A percentile compares a stretch with the other conserved stretches of the same genome.
phyloP scores from a whole-genome alignment of 2,329 filamentous ascomycete genomes.

The Sphaerulina musiva region DNA sequence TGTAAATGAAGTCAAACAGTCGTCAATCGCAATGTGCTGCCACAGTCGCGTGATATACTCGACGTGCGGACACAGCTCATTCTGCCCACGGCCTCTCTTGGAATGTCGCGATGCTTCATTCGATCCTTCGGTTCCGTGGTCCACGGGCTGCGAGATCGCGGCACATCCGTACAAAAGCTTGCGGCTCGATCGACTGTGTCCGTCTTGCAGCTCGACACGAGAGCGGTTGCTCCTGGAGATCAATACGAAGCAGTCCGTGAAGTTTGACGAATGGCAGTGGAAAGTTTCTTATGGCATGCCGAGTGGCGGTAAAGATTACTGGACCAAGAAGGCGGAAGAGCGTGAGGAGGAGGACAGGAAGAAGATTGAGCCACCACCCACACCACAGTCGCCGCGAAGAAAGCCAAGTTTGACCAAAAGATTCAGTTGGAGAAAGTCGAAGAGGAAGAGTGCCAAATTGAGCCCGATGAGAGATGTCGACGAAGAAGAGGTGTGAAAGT shows the following conservation, averaged over 20 bases:
- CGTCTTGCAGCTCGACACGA: constrained; percentile 28
- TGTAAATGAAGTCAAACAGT: not conserved
- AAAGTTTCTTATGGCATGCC: constrained; percentile 37
- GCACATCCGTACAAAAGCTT: constrained; percentile 36
- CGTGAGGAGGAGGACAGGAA: constrained; percentile 20
- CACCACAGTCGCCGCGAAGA: constrained; percentile 6
- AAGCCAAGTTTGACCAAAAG: constrained; percentile 14
- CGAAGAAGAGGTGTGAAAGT: not conserved
- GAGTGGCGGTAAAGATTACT: constrained; percentile 27
- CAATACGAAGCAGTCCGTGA: constrained; percentile 27
- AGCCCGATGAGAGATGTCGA: not conserved
- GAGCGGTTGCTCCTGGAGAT: constrained; percentile 26
- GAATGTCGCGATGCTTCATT: constrained; percentile 33
- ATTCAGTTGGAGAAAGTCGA: constrained; percentile 24
- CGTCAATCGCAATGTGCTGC: constrained; percentile 36
- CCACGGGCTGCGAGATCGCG: constrained; percentile 25
- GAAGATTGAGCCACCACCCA: constrained; percentile 7
- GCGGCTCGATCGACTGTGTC: constrained; percentile 33
- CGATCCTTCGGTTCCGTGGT: constrained; percentile 19
- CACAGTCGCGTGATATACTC: constrained; percentile 39
- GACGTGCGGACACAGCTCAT: constrained; percentile 39
- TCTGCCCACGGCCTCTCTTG: constrained; percentile 32
- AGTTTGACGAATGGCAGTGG: constrained; percentile 38
- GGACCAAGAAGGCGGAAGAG: constrained; percentile 25
- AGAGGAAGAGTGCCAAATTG: constrained; percentile 13